Base-by-base conservation (phyloP, 805 yeast species). In the Saturnispora zaruensis region DNA sequence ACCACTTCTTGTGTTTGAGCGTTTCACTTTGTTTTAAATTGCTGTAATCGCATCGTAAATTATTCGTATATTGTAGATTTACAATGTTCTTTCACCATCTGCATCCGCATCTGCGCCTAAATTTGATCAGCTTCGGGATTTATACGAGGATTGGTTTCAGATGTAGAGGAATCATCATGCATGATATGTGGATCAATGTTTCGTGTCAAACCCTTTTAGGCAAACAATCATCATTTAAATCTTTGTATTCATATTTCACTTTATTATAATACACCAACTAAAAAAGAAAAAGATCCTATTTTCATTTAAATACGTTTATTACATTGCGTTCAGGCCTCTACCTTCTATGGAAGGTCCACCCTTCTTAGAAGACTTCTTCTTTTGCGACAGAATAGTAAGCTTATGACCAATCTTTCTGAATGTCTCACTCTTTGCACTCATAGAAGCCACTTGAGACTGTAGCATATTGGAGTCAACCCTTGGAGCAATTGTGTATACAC, bases 401-500 rank as follows among this genome's bases (percentile, higher is more conserved):
- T 76, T 81, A 57, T 76, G 76, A 61, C 82, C 85, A 63, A 90
- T 74, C 59, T 87, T 81, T 69, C 78, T 87, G 73, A 83, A 87
- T 68, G 88, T 81, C 62, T 87, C 95, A 30, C 76, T 71, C 34
- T 75, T 71, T 44, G 78, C 79, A 52, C 81, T 79, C 57, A 72
- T 55, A 3, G 65, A 57, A 11, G 61, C 52, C 51, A 59, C 59
- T 52, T 68, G 72, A 56, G 68, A 71, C 61, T 68, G 68, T 58
- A 76, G 66, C 54, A 64, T 64, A 53, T 72, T 74, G 41, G 81
- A 64, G 59, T 77, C 80, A 54, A 85, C 85, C 61, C 75, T 81
- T 50, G 98, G 98, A 1, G 97, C 98, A 62, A 86, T 82, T 60
- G 84, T 85, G 71, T 87, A 90, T 52, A 91, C 95, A 13, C 88